phyloP scores from a whole-genome alignment of 163 green algal genomes.

The Chlorella variabilis region DNA sequence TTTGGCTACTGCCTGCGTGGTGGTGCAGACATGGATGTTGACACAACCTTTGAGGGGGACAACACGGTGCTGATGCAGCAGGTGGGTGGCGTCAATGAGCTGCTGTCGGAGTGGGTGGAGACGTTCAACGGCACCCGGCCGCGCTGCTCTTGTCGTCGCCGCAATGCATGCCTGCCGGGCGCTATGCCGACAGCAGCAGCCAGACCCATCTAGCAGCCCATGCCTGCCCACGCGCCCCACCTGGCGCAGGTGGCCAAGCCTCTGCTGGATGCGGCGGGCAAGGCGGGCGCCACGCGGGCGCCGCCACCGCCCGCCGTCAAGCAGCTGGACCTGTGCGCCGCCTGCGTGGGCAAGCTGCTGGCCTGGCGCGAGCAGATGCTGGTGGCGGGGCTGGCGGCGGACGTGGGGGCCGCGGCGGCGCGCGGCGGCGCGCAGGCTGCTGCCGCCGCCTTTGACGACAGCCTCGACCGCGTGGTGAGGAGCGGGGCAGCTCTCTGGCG shows the following conservation, averaged over 20 bases:
- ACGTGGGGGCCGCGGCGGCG: constrained; percentile 48
- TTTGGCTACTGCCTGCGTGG: too few species aligned
- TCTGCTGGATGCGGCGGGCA: constrained; percentile 52
- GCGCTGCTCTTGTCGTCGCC: too few species aligned
- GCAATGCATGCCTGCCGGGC: too few species aligned
- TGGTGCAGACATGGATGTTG: too few species aligned
- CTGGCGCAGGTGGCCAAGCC: constrained; percentile 60
- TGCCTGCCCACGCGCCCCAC: too few species aligned
- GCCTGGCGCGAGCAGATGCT: constrained; percentile 54
- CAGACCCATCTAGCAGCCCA: too few species aligned
- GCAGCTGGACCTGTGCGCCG: constrained; percentile 9
- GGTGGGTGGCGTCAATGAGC: constrained; percentile 26
- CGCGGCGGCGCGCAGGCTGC: constrained; percentile 46
- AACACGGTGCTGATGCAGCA: constrained; percentile 98
- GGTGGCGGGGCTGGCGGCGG: constrained; percentile 51
- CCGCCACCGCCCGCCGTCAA: constrained; percentile 24
- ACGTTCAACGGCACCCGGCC: too few species aligned
- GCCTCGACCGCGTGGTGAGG: constrained; percentile 75
- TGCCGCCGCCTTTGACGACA: constrained; percentile 70
- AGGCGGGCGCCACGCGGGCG: neutral
- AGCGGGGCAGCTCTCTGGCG: neutral
- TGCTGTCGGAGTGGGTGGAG: too few species aligned
- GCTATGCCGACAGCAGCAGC: too few species aligned
- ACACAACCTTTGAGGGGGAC: constrained; percentile 93
- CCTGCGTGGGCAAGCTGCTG: constrained; percentile 62